These are phyloP conservation scores for Prunus padus DNA, from an alignment of 306 rosid genomes.

Conservation along the genomic window DNA sequence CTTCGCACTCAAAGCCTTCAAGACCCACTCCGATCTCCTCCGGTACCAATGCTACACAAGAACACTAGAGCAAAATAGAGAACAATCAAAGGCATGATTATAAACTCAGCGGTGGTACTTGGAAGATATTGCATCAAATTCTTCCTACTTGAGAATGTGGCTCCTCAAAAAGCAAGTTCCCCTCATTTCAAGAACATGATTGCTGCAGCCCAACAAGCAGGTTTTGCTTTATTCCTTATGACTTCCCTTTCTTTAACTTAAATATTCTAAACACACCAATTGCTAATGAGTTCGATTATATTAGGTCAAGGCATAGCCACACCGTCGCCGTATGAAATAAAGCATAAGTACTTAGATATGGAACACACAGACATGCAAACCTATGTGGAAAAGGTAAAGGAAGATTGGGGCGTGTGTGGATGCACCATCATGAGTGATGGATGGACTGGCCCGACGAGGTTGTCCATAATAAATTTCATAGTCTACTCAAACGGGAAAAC, in stretches of 20 bases:
- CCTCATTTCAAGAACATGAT: background rate
- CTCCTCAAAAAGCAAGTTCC: background rate
- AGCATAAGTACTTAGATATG: too few relatives aligned
- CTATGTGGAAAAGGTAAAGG: too few relatives aligned
- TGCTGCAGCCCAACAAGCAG: background rate
- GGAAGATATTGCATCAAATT: background rate
- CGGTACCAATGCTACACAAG: background rate
- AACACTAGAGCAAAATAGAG: background rate
- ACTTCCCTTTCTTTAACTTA: background rate
- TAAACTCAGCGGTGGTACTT: background rate
- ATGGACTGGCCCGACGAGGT: too few relatives aligned
- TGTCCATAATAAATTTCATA: too few relatives aligned
- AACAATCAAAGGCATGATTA: background rate
- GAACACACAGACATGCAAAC: too few relatives aligned
- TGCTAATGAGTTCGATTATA: background rate
- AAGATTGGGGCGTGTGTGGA: too few relatives aligned
- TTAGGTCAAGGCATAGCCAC: too few relatives aligned
- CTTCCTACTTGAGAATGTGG: background rate
- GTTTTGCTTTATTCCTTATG: background rate
- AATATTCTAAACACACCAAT: background rate
- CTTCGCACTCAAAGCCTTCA: background rate
- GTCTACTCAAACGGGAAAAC: too few relatives aligned
- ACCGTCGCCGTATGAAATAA: too few relatives aligned
- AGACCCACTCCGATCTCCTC: background rate
- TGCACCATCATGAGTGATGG: too few relatives aligned